Conservation (phyloP, 1,284 basidiomycete genomes). For the Fistulina hepatica region DNA sequence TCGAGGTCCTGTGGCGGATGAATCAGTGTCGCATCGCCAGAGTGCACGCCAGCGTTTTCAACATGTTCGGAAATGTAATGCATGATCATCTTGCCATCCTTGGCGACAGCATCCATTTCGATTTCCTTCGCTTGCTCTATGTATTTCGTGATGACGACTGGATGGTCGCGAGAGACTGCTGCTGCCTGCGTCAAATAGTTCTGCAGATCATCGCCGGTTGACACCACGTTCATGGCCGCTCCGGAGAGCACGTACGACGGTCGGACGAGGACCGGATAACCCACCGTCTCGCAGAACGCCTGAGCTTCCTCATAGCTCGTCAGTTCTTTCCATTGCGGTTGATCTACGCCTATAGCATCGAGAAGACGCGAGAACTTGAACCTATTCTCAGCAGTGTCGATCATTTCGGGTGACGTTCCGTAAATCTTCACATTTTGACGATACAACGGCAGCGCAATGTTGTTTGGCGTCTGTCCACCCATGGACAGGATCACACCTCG, state of each 20-base stretch:
- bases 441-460: constrained; percentile 89
- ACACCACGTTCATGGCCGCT: constrained; percentile 99
- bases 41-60: constrained; percentile 97
- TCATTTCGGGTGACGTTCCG: constrained; percentile 98
- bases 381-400: constrained; percentile 97
- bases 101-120: constrained; percentile 98
- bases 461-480: constrained; percentile 98
- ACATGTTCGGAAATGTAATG: constrained; percentile 99
- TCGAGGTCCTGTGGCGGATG: constrained; percentile 97
- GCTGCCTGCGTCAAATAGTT: constrained; percentile 95
- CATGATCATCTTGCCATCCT: constrained; percentile 97
- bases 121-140: constrained; percentile 99
- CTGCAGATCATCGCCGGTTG: constrained; percentile 81
- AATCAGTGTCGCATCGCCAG: constrained; percentile 95
- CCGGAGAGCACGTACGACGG: constrained; percentile 98
- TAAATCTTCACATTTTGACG: constrained; percentile 98
- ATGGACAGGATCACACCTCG: constrained; percentile 93
- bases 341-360: constrained; percentile 96
- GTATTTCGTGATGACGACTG: constrained; percentile 98
- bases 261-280: constrained; percentile 92
- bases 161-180: constrained; percentile 93
- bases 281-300: constrained; percentile 81
- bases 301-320: constrained; percentile 86
- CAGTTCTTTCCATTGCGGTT: constrained; percentile 95
- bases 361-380: constrained; percentile 99